Evolutionary conservation across 257 asterid genomes (phyloP), one percentile per base, ranked within the genome.

Genomic region (Handroanthus guayacan): DNA sequence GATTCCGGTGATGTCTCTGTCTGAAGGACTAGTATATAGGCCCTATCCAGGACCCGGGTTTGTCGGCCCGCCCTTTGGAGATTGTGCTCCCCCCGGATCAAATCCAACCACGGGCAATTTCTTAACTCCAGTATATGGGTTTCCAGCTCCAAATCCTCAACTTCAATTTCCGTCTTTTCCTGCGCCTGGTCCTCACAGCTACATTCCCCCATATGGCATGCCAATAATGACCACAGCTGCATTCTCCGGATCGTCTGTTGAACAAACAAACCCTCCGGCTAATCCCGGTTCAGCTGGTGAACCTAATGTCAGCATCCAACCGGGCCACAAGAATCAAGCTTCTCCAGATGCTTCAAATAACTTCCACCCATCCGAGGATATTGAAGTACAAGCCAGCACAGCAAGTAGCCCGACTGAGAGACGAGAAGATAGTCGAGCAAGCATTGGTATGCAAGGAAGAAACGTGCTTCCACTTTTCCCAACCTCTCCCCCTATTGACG

Each of bases 1-100:
- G 90, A 78, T 93, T 20, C 96, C 97, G 0, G 90, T 93, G 67
- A 88, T 93, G 94, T 88, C 96, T 66, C 96, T 95, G 43, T 87
- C 95, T 0, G 98, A 91, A 79, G 98, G 98, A 69, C 87, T 93
- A 9, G 88, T 93, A 5, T 93, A 91, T 79, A 93, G 91, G 69
- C 98, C 97, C 0, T 91, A 82, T 51, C 93, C 89, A 0, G 96
- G 88, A 17, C 92, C 91, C 0, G 91, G 86, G 64, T 84, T 77
- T 20, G 61, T 69, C 62, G 72, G 83, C 51, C 81, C 89, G 0
- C 76, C 77, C 36, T 78, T 65, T 16, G 82, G 84, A 5, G 83
- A 78, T 6, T 76, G 75, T 36, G 90, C 87, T 38, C 82, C 87
- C 13, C 84, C 85, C 0, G 84, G 77, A 6, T 60, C 89, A 0